Evolutionary conservation across 2,329 filamentous ascomycete species (phyloP).

Genomic region (Corynespora cassiicola): DNA sequence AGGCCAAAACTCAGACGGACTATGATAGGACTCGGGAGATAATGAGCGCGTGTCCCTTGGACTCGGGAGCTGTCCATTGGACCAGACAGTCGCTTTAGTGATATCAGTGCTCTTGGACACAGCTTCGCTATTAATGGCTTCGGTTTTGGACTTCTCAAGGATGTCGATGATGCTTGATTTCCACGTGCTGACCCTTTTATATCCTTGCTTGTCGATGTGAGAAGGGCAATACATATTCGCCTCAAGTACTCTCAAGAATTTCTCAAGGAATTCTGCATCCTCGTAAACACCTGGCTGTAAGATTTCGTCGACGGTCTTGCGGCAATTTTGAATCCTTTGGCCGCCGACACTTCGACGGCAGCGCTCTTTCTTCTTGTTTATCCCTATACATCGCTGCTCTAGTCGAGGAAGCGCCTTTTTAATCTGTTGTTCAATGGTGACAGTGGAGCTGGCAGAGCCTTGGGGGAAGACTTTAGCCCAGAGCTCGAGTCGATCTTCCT

Average conservation of each 20-base stretch:
- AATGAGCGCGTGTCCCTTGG: no score
- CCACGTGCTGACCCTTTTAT: constrained; percentile 5
- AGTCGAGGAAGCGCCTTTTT: constrained; percentile 4
- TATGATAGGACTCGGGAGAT: no score
- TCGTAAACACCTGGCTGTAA: constrained; percentile 8
- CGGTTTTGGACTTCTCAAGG: no score
- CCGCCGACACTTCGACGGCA: constrained; percentile 7
- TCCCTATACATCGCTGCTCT: constrained; percentile 1
- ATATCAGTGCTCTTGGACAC: no score
- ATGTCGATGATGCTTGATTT: constrained; percentile 7
- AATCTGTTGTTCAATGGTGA: constrained; percentile 5
- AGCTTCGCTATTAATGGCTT: not conserved
- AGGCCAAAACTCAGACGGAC: no score
- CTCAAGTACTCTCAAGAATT: constrained; percentile 6
- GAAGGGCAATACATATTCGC: constrained; percentile 6
- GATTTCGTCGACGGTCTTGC: constrained; percentile 9
- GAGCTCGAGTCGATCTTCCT: constrained; percentile 7
- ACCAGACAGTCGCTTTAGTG: no score
- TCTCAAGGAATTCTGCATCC: constrained; percentile 1
- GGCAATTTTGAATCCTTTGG: constrained; percentile 12
- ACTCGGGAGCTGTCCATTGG: no score
- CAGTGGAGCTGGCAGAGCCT: not conserved
- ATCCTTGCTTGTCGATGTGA: constrained; percentile 3
- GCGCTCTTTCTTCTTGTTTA: no score
- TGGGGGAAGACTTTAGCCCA: constrained; percentile 4